Base-by-base conservation (phyloP, 495 filamentous ascomycete genomes). In the Barbatosphaeria neglecta region DNA sequence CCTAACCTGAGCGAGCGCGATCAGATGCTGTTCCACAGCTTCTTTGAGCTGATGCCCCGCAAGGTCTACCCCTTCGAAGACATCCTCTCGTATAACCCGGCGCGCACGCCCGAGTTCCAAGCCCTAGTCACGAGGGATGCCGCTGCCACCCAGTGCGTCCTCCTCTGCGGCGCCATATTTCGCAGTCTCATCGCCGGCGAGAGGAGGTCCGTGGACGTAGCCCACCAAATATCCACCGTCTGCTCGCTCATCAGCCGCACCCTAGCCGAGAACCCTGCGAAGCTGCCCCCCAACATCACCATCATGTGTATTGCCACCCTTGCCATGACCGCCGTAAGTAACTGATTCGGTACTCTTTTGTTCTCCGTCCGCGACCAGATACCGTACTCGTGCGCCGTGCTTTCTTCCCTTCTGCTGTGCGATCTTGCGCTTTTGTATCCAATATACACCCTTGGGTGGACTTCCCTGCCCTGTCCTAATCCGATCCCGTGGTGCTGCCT, bases 1-100 rank as follows among this genome's bases (percentile, higher is more conserved):
- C 17, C 37, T 9, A 38, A 22, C 6, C n/a, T 51, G 28, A 51
- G 50, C 7, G 47, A 52, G 9, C 48, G 56, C 13, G 49, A 57
- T 17, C 51, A 53, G 51, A 41, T 44, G 17, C 44, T 56, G 25
- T 56, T 60, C 35, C 43, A 56, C 13, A 50, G 33, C n/a, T 55
- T 55, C 43, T 49, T 56, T 35, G 27, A 40, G 3, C 16, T 43
- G 1, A 37, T 54, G 0, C 54, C 55, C 7, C 46, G 38, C 37
- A 52, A 49, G n/a, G 25, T 57, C 6, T 63, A 63, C 20, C 60
- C 60, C 0, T 55, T 55, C 53, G 60, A 63, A 20, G 55, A 57
- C 22, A 38, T 63, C 9, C 43, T 63, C 27, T 43, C 55, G 3
- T 54, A 60, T 44, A 63, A 63, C 35, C 57, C 57, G 4, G 44